Conservation (phyloP, 805 yeast species). For the Candida andamanensis region DNA sequence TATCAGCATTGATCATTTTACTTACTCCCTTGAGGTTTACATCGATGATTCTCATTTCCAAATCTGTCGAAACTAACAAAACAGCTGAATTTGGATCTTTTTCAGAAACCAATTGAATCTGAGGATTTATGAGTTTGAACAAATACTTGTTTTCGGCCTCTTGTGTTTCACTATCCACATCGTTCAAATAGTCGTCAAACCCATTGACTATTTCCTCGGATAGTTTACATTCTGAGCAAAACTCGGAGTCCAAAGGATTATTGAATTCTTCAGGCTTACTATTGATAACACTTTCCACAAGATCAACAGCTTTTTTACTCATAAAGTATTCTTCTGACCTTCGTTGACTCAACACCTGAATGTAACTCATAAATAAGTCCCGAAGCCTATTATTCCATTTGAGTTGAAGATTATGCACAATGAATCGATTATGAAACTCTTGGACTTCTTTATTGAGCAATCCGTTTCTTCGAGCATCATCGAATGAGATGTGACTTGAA, state of each 20-base stretch:
- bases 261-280: slow-evolving; percentile 11
- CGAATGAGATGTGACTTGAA: slow-evolving; percentile 24
- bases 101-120: slow-evolving; percentile 60
- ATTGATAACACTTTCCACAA: slow-evolving; percentile 39
- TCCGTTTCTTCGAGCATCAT: slow-evolving; percentile 20
- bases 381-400: slow-evolving; percentile 75
- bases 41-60: slow-evolving; percentile 49
- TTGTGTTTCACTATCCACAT: slow-evolving; percentile 30
- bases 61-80: slow-evolving; percentile 51
- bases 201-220: slow-evolving; percentile 35
- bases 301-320: slow-evolving; percentile 45
- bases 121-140: slow-evolving; percentile 72
- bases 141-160: slow-evolving; percentile 54
- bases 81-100: slow-evolving; percentile 44
- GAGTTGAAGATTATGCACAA: slow-evolving; percentile 65
- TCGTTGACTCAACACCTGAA: slow-evolving; percentile 40
- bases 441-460: slow-evolving; percentile 19
- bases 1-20: slow-evolving; percentile 26
- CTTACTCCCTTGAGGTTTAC: slow-evolving; percentile 40
- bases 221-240: slow-evolving; percentile 13
- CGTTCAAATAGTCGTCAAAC: slow-evolving; percentile 51
- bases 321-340: slow-evolving; percentile 40
- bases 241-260: slow-evolving; percentile 15
- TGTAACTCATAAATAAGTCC: slow-evolving; percentile 56
- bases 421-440: slow-evolving; percentile 61